Evolutionary conservation across 805 yeast genomes (phyloP), one percentile per base, ranked within the genome.

Genomic region (Alloascoidea hylecoeti): DNA sequence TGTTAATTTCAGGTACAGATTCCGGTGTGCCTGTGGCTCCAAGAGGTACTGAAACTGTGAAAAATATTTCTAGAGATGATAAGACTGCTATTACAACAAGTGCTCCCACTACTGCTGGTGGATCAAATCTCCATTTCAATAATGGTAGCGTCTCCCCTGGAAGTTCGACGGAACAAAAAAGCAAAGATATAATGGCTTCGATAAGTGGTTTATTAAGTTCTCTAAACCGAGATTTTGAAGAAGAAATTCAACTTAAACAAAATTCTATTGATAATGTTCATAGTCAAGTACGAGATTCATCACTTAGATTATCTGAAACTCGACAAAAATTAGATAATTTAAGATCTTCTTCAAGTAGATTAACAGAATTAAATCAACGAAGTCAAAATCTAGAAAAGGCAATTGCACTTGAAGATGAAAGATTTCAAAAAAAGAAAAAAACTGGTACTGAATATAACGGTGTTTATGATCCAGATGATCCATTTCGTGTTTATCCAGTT

Each of bases 401-500:
- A 0, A 73, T 79, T 16, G 57, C 60, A 9, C 79, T 72, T 37
- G 88, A 81, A 44, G 77, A 78, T 42, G 57, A 58, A 15, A 62
- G 66, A 40, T 80, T 79, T 55, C 51, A 62, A 27, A 42, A 42
- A 15, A 48, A 50, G 16, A 46, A 45, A 35, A 35, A 58, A 53
- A 38, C 57, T 59, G 15, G 64, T 58, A 46, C 66, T 38, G 43
- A 36, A 17, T 44, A 56, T 42, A 70, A 69, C 16, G 78, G 75
- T 17, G 75, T 68, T 40, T 78, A 75, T 48, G 89, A 81, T 55
- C 89, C 95, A 0, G 96, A 88, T 57, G 89, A 83, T 50, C 95
- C 96, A n/a, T 89, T 84, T 56, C 68, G 80, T 36, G 70, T 84
- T 6, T 64, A 70, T 50, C 64, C 72, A 4, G 63, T 82, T 12